phyloP scores from a whole-genome alignment of 2,329 filamentous ascomycete genomes.

The Cladophialophora bantiana region DNA sequence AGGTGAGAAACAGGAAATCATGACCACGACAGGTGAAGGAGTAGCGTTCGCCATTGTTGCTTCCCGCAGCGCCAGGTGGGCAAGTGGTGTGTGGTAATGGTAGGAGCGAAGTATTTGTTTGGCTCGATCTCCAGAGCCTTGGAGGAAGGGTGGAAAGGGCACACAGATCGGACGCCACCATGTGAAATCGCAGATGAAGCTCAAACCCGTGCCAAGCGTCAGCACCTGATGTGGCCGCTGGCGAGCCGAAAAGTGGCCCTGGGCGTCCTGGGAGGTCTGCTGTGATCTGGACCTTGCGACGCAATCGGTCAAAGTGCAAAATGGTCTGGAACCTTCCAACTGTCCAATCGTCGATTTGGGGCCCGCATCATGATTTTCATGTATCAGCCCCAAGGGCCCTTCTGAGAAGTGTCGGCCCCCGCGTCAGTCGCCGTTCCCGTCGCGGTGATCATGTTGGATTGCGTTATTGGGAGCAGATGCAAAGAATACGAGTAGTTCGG shows the following conservation, averaged over 20 bases:
- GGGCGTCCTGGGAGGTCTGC: not conserved
- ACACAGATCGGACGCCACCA: conserved; percentile 30
- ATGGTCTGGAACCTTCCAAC: not conserved
- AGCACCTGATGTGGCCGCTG: conserved; percentile 10
- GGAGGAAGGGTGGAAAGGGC: conserved; percentile 18
- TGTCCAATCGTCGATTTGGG: conserved; percentile 5
- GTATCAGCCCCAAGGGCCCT: not conserved
- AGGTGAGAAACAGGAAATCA: conserved; percentile 16
- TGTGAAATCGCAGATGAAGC: conserved; percentile 10
- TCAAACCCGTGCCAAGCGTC: conserved; percentile 19
- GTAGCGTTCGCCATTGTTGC: conserved; percentile 27
- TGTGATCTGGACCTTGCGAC: conserved; percentile 10
- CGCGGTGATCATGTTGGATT: conserved; percentile 1
- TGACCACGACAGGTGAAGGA: conserved; percentile 1
- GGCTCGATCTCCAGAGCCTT: conserved; percentile 35
- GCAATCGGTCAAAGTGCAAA: conserved; percentile 5
- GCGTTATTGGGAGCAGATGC: not conserved
- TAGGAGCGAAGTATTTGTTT: conserved; percentile 28
- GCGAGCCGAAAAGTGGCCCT: not conserved
- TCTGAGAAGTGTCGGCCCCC: not conserved
- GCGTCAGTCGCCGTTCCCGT: not conserved
- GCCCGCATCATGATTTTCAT: not conserved
- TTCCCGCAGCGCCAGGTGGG: conserved; percentile 9
- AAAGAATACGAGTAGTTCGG: not conserved
- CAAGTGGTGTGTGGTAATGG: conserved; percentile 9